Percentiles rank a stretch among this genome's conserved stretches.
These are phyloP conservation scores for Penicillium griseofulvum DNA, from an alignment of 2,329 filamentous ascomycete species.

Conservation along the genomic window DNA sequence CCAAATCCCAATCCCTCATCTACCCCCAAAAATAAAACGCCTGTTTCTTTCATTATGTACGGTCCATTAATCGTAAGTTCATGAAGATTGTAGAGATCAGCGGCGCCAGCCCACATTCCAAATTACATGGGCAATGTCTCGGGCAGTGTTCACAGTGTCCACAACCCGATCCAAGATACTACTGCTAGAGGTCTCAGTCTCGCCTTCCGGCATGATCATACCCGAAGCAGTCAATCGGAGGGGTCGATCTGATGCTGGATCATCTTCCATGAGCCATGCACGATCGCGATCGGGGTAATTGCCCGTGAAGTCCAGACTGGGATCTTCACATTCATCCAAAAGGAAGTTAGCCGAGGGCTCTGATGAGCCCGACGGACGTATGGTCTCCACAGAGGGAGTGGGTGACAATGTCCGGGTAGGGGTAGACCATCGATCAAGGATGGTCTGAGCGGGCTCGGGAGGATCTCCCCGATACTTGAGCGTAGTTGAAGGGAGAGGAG, in stretches of 20 bases:
- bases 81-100: conserved; percentile 30
- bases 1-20: not conserved
- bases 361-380: conserved; percentile 59
- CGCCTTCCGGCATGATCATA: conserved; percentile 88
- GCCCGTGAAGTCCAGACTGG: conserved; percentile 41
- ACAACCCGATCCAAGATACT: conserved; percentile 76
- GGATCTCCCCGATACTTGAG: conserved; percentile 80
- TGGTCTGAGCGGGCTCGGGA: conserved; percentile 54
- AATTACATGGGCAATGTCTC: conserved; percentile 64
- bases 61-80: conserved; percentile 1
- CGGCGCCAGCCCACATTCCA: conserved; percentile 65
- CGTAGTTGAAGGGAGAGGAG: conserved; percentile 81
- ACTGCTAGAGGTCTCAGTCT: conserved; percentile 61
- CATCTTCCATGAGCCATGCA: conserved; percentile 49
- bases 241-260: conserved; percentile 53
- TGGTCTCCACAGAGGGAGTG: conserved; percentile 78
- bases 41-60: conserved; percentile 1
- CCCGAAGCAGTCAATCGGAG: conserved; percentile 79
- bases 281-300: conserved; percentile 22
- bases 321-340: conserved; percentile 61
- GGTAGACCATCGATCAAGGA: conserved; percentile 34
- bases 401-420: conserved; percentile 56
- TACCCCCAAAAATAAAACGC: not conserved
- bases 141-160: conserved; percentile 69
- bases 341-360: conserved; percentile 65